These are phyloP conservation scores for Tetracladium maxilliforme DNA, from an alignment of 2,329 filamentous ascomycete species.

Conservation along the genomic window DNA sequence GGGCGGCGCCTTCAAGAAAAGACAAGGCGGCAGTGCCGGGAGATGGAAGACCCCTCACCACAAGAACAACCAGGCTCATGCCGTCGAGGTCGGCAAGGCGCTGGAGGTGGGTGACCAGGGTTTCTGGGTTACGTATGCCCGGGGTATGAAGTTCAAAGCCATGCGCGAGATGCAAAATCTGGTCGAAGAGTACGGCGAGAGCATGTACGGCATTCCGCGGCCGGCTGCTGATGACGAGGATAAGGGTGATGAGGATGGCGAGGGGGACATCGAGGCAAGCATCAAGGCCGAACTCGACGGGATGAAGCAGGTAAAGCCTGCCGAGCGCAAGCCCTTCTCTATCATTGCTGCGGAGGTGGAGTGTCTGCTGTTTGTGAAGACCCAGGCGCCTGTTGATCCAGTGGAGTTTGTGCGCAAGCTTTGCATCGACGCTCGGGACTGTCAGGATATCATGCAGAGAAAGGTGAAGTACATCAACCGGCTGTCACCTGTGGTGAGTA, in stretches of 20 bases:
- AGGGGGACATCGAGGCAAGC: constrained; percentile 54
- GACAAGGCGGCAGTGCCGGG: constrained; percentile 31
- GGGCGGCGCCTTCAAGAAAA: too few species aligned
- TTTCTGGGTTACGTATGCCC: too few species aligned
- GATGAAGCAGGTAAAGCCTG: too few species aligned
- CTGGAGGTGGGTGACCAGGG: too few species aligned
- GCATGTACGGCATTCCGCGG: too few species aligned
- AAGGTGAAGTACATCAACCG: constrained; percentile 44
- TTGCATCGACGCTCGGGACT: constrained; percentile 33
- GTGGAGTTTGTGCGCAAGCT: constrained; percentile 36
- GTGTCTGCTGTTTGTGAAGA: constrained; percentile 49
- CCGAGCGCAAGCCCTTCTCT: too few species aligned
- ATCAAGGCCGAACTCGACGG: constrained; percentile 58
- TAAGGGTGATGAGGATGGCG: neutral
- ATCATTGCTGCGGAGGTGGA: constrained; percentile 45
- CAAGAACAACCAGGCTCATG: too few species aligned
- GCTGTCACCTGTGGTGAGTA: constrained; percentile 37
- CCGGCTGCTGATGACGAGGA: too few species aligned
- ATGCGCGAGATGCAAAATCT: too few species aligned
- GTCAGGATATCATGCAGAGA: constrained; percentile 24
- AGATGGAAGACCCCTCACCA: constrained; percentile 50
- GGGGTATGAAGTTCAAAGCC: too few species aligned
- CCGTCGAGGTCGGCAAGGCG: too few species aligned
- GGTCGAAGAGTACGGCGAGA: too few species aligned
- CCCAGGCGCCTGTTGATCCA: constrained; percentile 37